Conservation (phyloP, 2,329 filamentous ascomycete genomes). For the Metarhizium rileyi region DNA sequence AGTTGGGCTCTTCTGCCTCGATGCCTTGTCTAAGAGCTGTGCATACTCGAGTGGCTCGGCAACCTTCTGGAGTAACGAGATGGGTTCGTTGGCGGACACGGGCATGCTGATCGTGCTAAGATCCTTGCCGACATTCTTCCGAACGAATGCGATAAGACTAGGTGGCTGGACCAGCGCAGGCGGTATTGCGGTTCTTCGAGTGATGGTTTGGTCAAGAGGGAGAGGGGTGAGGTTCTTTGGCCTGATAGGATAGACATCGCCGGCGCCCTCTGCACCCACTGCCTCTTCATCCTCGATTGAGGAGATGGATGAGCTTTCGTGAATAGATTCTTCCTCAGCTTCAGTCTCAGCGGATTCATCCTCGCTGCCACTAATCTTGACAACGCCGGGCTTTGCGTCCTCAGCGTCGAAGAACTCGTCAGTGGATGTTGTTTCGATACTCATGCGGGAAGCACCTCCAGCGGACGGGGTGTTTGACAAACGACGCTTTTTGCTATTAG, state of each 20-base stretch:
- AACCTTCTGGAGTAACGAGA: slow-evolving; percentile 76
- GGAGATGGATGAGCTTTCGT: slow-evolving; percentile 47
- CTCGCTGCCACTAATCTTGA: slow-evolving; percentile 65
- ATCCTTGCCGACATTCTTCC: slow-evolving; percentile 98
- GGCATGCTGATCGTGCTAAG: slow-evolving; percentile 96
- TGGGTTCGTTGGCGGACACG: slow-evolving; percentile 89
- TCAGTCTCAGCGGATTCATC: slow-evolving; percentile 36
- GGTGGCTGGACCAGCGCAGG: slow-evolving; percentile 72
- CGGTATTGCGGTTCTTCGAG: slow-evolving; percentile 60
- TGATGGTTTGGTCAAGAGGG: slow-evolving; percentile 55
- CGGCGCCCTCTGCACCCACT: slow-evolving; percentile 49
- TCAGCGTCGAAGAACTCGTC: slow-evolving; percentile 96
- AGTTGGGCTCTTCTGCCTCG: slow-evolving; percentile 45
- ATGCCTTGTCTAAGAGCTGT: slow-evolving; percentile 68
- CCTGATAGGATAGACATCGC: slow-evolving; percentile 59
- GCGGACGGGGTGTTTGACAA: slow-evolving; percentile 42
- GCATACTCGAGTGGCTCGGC: slow-evolving; percentile 91
- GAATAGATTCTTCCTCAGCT: slow-evolving; percentile 10
- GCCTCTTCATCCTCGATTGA: slow-evolving; percentile 51
- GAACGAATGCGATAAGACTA: slow-evolving; percentile 84
- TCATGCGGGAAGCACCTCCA: slow-evolving; percentile 40
- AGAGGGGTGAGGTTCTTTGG: slow-evolving; percentile 70
- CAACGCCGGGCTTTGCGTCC: slow-evolving; percentile 53
- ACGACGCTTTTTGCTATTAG: slow-evolving; percentile 70
- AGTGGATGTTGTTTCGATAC: slow-evolving; percentile 69